Conservation (phyloP, 805 yeast species). For the Saturnispora sanitii region DNA sequence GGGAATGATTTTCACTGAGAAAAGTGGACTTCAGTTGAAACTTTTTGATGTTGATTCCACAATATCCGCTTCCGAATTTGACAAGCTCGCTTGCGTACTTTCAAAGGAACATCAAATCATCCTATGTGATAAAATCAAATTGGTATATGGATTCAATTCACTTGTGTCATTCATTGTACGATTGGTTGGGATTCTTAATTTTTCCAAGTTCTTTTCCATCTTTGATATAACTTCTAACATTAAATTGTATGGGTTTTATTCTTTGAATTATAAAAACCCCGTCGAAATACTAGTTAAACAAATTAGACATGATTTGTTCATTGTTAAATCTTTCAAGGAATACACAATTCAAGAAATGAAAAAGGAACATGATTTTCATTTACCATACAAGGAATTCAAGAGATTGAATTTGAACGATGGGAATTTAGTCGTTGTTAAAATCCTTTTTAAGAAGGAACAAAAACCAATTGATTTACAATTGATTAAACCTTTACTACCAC, state of each 20-base stretch:
- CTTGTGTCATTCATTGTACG: conserved; percentile 19
- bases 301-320: conserved; percentile 23
- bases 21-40: conserved; percentile 20
- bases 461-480: conserved; percentile 23
- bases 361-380: conserved; percentile 25
- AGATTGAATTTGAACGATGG: conserved; percentile 23
- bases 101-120: conserved; percentile 14
- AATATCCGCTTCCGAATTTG: conserved; percentile 18
- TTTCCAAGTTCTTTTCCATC: conserved; percentile 22
- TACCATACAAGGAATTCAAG: conserved; percentile 25
- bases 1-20: conserved; percentile 22
- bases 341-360: conserved; percentile 25
- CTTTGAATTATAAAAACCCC: conserved; percentile 20
- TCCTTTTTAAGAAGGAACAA: conserved; percentile 24
- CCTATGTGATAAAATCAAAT: conserved; percentile 22
- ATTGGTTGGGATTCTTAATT: conserved; percentile 17
- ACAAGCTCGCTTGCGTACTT: conserved; percentile 12
- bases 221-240: conserved; percentile 26
- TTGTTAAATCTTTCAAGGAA: conserved; percentile 25
- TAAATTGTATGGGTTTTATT: conserved; percentile 24
- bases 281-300: conserved; percentile 25
- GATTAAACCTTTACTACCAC: conserved; percentile 20
- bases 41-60: conserved; percentile 24
- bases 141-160: conserved; percentile 20
- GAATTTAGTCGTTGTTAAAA: conserved; percentile 24